These are phyloP conservation scores for Cladophialophora yegresii DNA, from an alignment of 2,329 filamentous ascomycete species.

Conservation along the genomic window DNA sequence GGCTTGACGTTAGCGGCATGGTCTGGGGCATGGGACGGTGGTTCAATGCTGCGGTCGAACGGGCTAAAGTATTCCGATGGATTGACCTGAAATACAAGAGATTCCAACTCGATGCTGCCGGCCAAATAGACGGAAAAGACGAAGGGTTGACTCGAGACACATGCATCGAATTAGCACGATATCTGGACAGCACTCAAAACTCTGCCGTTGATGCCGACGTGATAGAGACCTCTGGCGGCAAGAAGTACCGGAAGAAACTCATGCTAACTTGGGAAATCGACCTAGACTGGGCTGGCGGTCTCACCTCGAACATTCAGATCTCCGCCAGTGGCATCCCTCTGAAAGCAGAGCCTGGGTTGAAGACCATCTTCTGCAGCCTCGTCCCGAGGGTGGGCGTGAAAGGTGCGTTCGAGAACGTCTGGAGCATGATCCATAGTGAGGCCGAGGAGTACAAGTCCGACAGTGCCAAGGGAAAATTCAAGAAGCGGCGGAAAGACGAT, in stretches of 20 bases:
- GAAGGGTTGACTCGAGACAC: conserved; percentile 15
- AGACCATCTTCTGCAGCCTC: conserved; percentile 30
- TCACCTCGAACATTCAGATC: conserved; percentile 24
- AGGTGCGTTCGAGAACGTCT: conserved; percentile 27
- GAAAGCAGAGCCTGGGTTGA: conserved; percentile 22
- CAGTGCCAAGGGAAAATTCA: neutral
- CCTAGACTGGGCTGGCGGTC: conserved; percentile 31
- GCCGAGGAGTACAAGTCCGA: conserved; percentile 11
- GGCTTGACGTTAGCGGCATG: conserved; percentile 29
- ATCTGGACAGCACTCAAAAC: conserved; percentile 24
- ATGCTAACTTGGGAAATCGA: conserved; percentile 33
- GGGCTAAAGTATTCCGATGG: conserved; percentile 32
- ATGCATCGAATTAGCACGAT: conserved; percentile 24
- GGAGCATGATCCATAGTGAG: conserved; percentile 23
- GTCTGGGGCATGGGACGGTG: conserved; percentile 36
- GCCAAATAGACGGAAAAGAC: conserved; percentile 1
- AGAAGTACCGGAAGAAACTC: conserved; percentile 23
- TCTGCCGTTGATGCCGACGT: conserved; percentile 4
- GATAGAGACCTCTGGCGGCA: conserved; percentile 2
- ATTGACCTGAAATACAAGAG: conserved; percentile 21
- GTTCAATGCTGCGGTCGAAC: conserved; percentile 30
- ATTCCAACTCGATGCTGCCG: neutral
- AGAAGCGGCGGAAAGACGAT: neutral
- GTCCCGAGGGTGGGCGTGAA: conserved; percentile 23
- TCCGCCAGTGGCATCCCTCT: conserved; percentile 23